These are phyloP conservation scores for Emmonsiellopsis sp. DNA, from an alignment of 2,329 filamentous ascomycete species.

Conservation along the genomic window DNA sequence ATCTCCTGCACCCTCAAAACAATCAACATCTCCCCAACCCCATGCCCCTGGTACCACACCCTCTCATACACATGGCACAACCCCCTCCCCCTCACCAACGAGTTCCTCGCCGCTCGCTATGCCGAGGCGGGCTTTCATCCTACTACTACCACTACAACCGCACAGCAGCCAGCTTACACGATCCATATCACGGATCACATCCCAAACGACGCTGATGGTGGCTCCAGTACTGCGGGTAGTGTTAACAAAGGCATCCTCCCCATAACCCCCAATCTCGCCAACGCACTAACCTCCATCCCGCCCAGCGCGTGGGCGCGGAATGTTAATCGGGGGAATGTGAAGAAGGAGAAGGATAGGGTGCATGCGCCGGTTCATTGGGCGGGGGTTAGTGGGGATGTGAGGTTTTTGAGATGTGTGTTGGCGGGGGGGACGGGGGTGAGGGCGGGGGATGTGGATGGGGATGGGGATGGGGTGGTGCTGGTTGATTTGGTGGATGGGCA, in stretches of 20 bases:
- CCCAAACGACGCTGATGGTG: no score
- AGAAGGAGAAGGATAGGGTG: neutral
- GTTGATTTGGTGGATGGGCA: neutral
- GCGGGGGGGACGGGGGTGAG: neutral
- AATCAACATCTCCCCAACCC: slow-evolving; percentile 2
- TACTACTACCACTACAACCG: neutral
- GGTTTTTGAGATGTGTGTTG: neutral
- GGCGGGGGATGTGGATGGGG: neutral
- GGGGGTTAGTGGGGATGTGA: neutral
- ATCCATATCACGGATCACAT: no score
- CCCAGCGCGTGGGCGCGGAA: slow-evolving; percentile 5
- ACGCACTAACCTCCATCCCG: slow-evolving; percentile 4
- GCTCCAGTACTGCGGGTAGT: neutral
- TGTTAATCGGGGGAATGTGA: slow-evolving; percentile 1
- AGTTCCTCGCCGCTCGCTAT: slow-evolving; percentile 2
- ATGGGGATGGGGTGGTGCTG: no score
- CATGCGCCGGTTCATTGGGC: slow-evolving; percentile 1
- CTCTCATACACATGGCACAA: slow-evolving; percentile 11
- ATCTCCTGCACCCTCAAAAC: slow-evolving; percentile 6
- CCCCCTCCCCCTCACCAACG: slow-evolving; percentile 2
- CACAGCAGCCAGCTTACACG: no score
- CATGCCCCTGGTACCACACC: slow-evolving; percentile 5
- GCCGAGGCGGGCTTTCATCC: neutral
- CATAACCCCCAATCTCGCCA: slow-evolving; percentile 5
- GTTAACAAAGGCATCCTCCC: neutral